Base-by-base conservation (phyloP, 371 early-diverging fungal species). In the Rhizopus arrhizus region DNA sequence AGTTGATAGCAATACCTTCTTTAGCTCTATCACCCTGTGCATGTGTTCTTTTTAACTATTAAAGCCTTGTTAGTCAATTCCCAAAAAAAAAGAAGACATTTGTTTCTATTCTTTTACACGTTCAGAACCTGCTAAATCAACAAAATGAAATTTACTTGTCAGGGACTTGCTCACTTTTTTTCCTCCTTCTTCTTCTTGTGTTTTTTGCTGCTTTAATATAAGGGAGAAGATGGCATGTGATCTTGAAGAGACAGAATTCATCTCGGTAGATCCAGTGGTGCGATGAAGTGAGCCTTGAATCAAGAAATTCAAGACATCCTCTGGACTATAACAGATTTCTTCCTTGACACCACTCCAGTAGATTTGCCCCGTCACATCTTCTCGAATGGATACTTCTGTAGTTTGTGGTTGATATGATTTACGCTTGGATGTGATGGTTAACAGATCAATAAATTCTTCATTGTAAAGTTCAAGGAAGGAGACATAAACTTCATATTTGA, bases 81-180 rank as follows among this genome's bases (percentile, higher is more conserved):
- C 2, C 22, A 53, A 36, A 32, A 6, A 40, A 36, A 33, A n/a
- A 58, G 22, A n/a, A 41, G 38, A 34, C 1, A 53, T 38, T 12
- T 53, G 31, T n/a, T 31, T 32, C 6, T 47, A 12, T 41, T 49
- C 12, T n/a, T 63, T 32, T 73, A 73, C 62, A 53, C 99, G 85
- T 74, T 99, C 99, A 31, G 93, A 93, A 22, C 99, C 99, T 36
- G 99, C 99, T 66, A 99, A 79, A 82, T 99, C 99, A 31, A 99
- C 99, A 85, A 99, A 99, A 71, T 96, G 94, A 62, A 97, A 95
- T 77, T 98, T 98, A 52, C 74, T 73, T 10, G 63, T 52, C 6
- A 70, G 29, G 13, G 63, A 51, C 41, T 67, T 67, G 22, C 59
- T 50, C 11, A 59, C 47, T 53, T 42, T 47, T 51, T 60, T 55